phyloP scores from a whole-genome alignment of 441 rosid species.

The Sinapis alba region DNA sequence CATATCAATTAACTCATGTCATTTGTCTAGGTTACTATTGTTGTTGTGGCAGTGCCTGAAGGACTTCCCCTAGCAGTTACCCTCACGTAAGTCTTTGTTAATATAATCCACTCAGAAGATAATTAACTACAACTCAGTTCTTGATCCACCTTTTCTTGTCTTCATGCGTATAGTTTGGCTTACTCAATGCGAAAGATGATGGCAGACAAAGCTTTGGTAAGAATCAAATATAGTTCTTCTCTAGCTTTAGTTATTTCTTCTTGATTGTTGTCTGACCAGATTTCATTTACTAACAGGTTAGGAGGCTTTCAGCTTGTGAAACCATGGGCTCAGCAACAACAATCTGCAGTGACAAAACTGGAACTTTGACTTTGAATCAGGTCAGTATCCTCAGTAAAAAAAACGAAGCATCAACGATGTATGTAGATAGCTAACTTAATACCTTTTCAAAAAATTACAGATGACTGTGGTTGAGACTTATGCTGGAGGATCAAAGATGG shows the following conservation, averaged over 20 bases:
- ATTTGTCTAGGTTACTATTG: slow-evolving; percentile 3
- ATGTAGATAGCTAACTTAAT: slow-evolving; percentile 27
- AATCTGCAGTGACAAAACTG: slow-evolving; percentile 97
- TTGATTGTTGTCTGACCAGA: slow-evolving; percentile 33
- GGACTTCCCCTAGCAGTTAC: slow-evolving; percentile 49
- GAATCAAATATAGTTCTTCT: slow-evolving; percentile 36
- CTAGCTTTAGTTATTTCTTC: slow-evolving; percentile 23
- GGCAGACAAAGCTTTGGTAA: slow-evolving; percentile 97
- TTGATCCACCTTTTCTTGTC: slow-evolving; percentile 12
- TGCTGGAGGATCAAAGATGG: slow-evolving; percentile 71
- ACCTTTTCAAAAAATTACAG: slow-evolving; percentile 38
- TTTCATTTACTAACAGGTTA: slow-evolving; percentile 60
- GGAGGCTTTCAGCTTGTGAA: slow-evolving; percentile 97
- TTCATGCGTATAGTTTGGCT: slow-evolving; percentile 60
- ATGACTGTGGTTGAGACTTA: slow-evolving; percentile 95
- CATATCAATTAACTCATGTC: slow-evolving; percentile 36
- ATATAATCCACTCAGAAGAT: slow-evolving; percentile 15
- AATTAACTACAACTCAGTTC: slow-evolving; percentile 16
- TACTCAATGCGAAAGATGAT: slow-evolving; percentile 99
- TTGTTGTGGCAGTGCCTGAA: not conserved
- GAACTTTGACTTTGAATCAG: slow-evolving; percentile 91
- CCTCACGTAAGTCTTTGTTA: slow-evolving; percentile 69
- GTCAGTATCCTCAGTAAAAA: slow-evolving; percentile 43
- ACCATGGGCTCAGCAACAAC: slow-evolving; percentile 98
- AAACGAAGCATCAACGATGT: not conserved